Evolutionary conservation across 352 stramenopile species (phyloP), one percentile per base, ranked within the genome.

Genomic region (Pythium apleroticum): DNA sequence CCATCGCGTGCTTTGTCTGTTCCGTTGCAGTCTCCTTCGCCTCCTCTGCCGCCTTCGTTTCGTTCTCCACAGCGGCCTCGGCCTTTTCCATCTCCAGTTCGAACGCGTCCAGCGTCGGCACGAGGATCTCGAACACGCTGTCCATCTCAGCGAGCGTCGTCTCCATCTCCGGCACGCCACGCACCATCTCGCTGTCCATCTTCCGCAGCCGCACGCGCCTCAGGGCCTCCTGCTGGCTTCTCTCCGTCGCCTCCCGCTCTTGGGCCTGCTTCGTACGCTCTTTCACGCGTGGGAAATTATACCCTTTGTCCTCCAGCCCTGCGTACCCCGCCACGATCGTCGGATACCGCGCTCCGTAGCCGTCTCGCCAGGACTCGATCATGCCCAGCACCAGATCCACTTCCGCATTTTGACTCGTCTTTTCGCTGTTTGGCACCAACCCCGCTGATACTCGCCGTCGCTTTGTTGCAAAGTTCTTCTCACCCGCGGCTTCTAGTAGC

Each of bases 91-190:
- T 39, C 31, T 64, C 55, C 17, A 83, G 4, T 24, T 77, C 66
- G 66, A 93, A 93, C 9, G 77, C 72, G 41, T 93, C 84, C 15
- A 93, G 53, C 19, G 81, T 93, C 33, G 84, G 84, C 25, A 93
- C 76, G 7, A 93, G 60, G 33, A 93, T 89, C 66, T 89, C 76
- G 59, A 90, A 91, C 33, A 86, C 75, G n/a, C 72, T 74, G 60
- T 93, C 75, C 84, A 90, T 90, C 64, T 90, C 84, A 20, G 75
- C 55, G 2, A 93, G 58, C 55, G 84, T 69, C 17, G 76, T 67
- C 66, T 90, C 81, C 68, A 93, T 91, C 61, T 93, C 84, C 0
- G 78, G 75, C 19, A 82, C 68, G 41, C 72, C 63, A 22, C 60
- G 63, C 9, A 49, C 66, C 78, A 93, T 90, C 54, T 90, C 81